Evolutionary conservation across 1,139 yeast genomes (phyloP).

Genomic region (Candida tropicalis): DNA sequence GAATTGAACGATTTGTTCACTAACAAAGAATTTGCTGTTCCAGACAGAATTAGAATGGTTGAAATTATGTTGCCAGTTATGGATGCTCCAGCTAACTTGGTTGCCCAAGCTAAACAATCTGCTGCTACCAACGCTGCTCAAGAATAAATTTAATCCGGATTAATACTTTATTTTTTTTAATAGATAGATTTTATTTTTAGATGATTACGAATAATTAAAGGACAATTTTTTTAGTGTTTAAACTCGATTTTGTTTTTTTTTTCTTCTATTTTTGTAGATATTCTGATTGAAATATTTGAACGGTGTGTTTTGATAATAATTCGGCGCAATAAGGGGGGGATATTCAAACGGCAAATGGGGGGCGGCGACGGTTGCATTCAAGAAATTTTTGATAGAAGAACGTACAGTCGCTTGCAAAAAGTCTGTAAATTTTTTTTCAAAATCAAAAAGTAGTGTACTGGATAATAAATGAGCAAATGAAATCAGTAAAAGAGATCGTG

Average conservation of each 20-base stretch:
- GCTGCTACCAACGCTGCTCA: slow-evolving; percentile 59
- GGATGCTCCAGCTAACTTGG: slow-evolving; percentile 81
- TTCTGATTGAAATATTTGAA: no score
- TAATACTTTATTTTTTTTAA: background rate
- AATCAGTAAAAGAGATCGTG: no score
- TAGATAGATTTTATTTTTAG: slow-evolving; percentile 2
- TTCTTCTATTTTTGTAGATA: no score
- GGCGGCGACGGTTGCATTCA: no score
- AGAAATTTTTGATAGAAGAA: no score
- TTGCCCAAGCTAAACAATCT: slow-evolving; percentile 71
- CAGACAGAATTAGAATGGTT: slow-evolving; percentile 72
- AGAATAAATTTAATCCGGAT: slow-evolving; percentile 1
- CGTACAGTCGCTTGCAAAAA: no score
- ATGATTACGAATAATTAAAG: background rate
- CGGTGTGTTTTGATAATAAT: no score
- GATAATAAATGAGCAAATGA: no score
- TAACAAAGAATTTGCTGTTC: slow-evolving; percentile 56
- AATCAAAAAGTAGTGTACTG: no score
- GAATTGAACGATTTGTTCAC: slow-evolving; percentile 65
- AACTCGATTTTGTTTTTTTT: background rate
- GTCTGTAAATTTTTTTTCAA: no score
- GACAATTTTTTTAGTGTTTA: background rate
- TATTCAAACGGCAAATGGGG: no score
- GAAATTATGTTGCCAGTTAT: slow-evolving; percentile 81
- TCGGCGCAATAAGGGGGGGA: no score